Evolutionary conservation across 1,284 basidiomycete genomes (phyloP).

Genomic region (Trichosporon ovoides): DNA sequence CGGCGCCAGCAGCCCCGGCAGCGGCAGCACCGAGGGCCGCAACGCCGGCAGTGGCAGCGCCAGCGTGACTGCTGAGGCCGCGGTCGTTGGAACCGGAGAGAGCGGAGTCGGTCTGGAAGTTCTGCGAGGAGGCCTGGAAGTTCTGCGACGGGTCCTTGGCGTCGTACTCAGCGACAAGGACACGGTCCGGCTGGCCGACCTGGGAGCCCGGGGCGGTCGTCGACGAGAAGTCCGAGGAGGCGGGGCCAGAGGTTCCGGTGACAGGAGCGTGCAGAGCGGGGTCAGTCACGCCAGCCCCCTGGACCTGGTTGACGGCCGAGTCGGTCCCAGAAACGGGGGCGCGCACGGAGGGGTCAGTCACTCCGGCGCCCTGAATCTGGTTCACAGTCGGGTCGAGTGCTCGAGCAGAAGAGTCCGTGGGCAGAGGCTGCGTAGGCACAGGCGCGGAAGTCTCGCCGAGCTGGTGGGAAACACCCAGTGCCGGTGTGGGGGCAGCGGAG

Average conservation of each 20-base stretch:
- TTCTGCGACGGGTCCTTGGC: not conserved
- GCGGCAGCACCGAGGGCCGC: not conserved
- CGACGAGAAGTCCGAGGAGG: not conserved
- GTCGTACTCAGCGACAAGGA: not conserved
- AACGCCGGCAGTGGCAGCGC: not conserved
- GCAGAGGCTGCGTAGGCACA: not conserved
- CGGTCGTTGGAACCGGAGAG: not conserved
- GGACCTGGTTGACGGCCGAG: not conserved
- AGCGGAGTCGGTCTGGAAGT: too few relatives aligned
- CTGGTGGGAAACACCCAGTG: not conserved
- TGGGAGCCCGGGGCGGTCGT: not conserved
- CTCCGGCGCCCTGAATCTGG: not conserved
- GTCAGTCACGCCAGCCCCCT: not conserved
- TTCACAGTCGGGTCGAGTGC: not conserved
- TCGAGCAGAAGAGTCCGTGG: not conserved
- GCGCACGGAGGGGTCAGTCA: not conserved
- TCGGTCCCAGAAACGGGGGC: too few relatives aligned
- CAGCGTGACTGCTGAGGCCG: not conserved
- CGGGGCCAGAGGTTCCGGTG: too few relatives aligned
- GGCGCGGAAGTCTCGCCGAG: not conserved
- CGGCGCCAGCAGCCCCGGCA: not conserved
- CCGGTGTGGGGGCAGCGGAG: conserved; percentile 4
- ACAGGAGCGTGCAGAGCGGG: not conserved
- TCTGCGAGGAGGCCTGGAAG: too few relatives aligned
- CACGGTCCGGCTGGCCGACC: not conserved